Evolutionary conservation across 176 grass and related monocot genomes (phyloP).

Genomic region (Avena atlantica): DNA sequence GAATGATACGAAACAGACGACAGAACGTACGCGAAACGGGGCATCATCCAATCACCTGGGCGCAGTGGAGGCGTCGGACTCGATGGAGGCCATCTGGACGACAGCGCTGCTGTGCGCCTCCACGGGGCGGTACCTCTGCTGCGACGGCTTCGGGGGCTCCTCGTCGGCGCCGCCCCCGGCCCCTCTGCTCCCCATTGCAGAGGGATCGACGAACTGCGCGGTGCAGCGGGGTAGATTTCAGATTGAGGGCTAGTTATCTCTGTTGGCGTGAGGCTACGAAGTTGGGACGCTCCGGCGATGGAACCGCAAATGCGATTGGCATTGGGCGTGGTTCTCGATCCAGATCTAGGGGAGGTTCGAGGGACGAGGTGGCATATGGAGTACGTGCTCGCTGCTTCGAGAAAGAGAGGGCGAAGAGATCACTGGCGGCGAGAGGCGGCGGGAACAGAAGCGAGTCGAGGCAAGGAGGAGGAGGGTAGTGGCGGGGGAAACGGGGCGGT

Average conservation of each 20-base stretch:
- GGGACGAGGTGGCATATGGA: neutral
- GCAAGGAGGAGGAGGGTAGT: neutral
- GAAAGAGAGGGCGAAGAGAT: neutral
- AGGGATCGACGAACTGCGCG: neutral
- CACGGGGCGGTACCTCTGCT: constrained; percentile 53
- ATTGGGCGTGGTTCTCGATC: neutral
- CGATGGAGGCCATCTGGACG: constrained; percentile 58
- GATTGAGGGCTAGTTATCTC: neutral
- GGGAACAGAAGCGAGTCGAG: neutral
- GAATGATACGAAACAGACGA: neutral
- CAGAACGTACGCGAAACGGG: neutral
- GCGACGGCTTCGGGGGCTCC: constrained; percentile 41
- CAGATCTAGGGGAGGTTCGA: neutral
- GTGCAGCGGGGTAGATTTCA: neutral
- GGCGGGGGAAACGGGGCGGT: neutral
- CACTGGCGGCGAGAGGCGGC: constrained; percentile 1
- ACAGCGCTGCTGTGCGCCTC: constrained; percentile 49
- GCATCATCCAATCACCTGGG: constrained; percentile 18
- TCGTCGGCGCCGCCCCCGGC: constrained; percentile 42
- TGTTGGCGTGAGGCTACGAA: neutral
- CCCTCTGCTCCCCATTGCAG: constrained; percentile 52
- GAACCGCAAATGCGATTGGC: neutral
- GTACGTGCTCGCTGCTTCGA: too few relatives aligned
- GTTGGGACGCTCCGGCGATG: neutral
- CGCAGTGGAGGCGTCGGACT: constrained; percentile 9